phyloP scores from a whole-genome alignment of 495 filamentous ascomycete genomes.

The Cercophora scortea region DNA sequence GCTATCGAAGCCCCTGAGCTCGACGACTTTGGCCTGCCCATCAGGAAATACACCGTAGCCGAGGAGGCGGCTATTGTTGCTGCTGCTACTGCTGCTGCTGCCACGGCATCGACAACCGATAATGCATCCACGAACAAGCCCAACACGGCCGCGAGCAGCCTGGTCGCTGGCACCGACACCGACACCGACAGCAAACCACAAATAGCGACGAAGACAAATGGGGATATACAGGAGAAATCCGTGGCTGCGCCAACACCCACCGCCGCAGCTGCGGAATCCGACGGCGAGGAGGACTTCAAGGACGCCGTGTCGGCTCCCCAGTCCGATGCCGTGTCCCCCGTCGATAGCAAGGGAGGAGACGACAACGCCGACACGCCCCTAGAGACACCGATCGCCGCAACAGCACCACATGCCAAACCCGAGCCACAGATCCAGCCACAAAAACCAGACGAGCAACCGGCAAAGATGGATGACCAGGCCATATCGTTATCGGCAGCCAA shows the following conservation, averaged over 20 bases:
- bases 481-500: slow-evolving; percentile 7
- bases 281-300: slow-evolving; percentile 28
- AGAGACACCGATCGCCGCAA: background rate
- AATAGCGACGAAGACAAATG: background rate
- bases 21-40: slow-evolving; percentile 51
- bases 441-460: slow-evolving; percentile 5
- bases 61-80: background rate
- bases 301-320: slow-evolving; percentile 29
- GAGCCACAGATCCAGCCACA: background rate
- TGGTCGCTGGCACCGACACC: background rate
- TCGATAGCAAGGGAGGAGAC: slow-evolving; percentile 7
- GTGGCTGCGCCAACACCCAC: background rate
- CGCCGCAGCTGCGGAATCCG: slow-evolving; percentile 5
- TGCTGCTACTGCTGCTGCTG: background rate
- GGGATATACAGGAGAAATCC: too few relatives aligned
- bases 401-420: background rate
- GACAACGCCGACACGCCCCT: slow-evolving; percentile 2
- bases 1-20: slow-evolving; percentile 31
- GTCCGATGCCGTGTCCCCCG: slow-evolving; percentile 23
- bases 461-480: slow-evolving; percentile 15
- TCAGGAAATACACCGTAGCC: slow-evolving; percentile 27
- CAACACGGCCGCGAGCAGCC: background rate
- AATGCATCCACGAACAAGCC: background rate
- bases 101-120: background rate
- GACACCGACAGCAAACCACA: background rate